Conservation (phyloP, 176 grass and related monocot genomes). For the Triticum aestivum region IWGSC_CS_RefSeq_v2.1 NC_057798.1:220355595-220356094, state of each 20-base stretch:
- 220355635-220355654: conserved; percentile 71
- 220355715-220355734: conserved; percentile 85
- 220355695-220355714: conserved; percentile 85
- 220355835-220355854: not conserved
- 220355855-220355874: too few relatives aligned
- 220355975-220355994: conserved; percentile 88
- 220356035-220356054: not conserved
- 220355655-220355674: conserved; percentile 86
- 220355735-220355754: conserved; percentile 90
- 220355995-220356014: conserved; percentile 42
- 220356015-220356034: conserved; percentile 16
- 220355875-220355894: too few relatives aligned
- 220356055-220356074: not conserved
- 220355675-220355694: conserved; percentile 77
- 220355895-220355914: conserved; percentile 29
- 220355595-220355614: conserved; percentile 45
- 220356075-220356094: conserved; percentile 16
- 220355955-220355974: conserved; percentile 83
- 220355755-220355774: conserved; percentile 95
- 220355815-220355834: conserved; percentile 35
- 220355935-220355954: conserved; percentile 96
- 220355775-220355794: conserved; percentile 89
- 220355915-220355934: conserved; percentile 34
- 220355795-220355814: conserved; percentile 57
- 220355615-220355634: conserved; percentile 56